Percentiles rank a stretch among this genome's conserved stretches.
phyloP scores from a whole-genome alignment of 2,329 filamentous ascomycete species.

The Beauveria pseudobassiana region DNA sequence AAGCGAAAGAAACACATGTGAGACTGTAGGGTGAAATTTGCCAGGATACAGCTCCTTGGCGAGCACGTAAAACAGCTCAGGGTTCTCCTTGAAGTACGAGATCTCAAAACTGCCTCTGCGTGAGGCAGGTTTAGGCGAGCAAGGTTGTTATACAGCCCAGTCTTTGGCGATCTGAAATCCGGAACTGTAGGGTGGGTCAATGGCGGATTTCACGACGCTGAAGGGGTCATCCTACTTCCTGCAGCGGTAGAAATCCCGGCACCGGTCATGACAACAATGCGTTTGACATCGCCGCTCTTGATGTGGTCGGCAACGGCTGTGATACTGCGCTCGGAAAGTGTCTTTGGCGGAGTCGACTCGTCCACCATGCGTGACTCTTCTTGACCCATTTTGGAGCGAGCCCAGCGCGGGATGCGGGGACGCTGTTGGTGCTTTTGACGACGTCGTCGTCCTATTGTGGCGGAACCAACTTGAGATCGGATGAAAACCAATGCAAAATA shows the following conservation, averaged over 20 bases:
- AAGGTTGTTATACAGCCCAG: conserved; percentile 89
- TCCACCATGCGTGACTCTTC: conserved; percentile 62
- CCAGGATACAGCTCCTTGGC: conserved; percentile 90
- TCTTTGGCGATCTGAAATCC: conserved; percentile 89
- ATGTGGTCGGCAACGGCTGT: conserved; percentile 76
- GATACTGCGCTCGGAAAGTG: conserved; percentile 61
- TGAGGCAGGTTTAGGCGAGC: conserved; percentile 78
- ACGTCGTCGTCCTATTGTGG: conserved; percentile 33
- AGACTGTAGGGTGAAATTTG: conserved; percentile 78
- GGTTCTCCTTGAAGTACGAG: conserved; percentile 75
- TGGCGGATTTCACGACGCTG: neutral
- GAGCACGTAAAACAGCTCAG: conserved; percentile 84
- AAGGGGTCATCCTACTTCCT: conserved; percentile 42
- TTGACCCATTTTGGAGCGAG: conserved; percentile 68
- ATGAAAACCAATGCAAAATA: neutral
- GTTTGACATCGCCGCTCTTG: conserved; percentile 55
- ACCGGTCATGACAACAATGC: conserved; percentile 83
- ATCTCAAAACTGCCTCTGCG: conserved; percentile 91
- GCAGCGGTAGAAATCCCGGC: conserved; percentile 78
- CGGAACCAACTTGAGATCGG: conserved; percentile 9
- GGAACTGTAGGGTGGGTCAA: conserved; percentile 51
- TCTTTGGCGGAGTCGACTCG: conserved; percentile 55
- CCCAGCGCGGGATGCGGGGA: conserved; percentile 25
- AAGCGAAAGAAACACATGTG: conserved; percentile 81
- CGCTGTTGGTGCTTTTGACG: conserved; percentile 21